Percentiles rank a stretch among this genome's conserved stretches.
phyloP scores from a whole-genome alignment of 257 asterid genomes.

The Solanum appendiculatum region DNA sequence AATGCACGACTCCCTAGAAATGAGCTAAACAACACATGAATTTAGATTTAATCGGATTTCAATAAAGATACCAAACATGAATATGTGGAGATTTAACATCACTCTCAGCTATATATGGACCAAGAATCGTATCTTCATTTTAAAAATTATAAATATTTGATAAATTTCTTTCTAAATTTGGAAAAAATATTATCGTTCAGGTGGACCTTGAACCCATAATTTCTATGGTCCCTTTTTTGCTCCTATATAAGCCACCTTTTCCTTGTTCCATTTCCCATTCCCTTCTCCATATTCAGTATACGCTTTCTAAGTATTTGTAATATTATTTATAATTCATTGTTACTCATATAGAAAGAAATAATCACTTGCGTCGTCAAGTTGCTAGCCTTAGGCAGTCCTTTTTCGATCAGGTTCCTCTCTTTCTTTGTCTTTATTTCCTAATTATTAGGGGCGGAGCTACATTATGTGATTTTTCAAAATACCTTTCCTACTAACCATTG shows the following conservation, averaged over 20 bases:
- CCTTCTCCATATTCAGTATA: background rate
- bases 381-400: constrained; percentile 48
- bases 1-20: too few relatives aligned
- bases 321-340: background rate
- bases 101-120: too few relatives aligned
- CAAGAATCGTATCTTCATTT: too few relatives aligned
- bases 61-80: too few relatives aligned
- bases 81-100: too few relatives aligned
- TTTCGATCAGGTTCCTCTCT: constrained; percentile 42
- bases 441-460: background rate
- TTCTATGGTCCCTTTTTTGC: background rate
- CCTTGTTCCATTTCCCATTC: background rate
- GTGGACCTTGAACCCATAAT: background rate
- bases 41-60: too few relatives aligned
- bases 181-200: background rate
- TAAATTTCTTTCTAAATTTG: background rate
- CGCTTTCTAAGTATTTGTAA: background rate
- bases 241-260: background rate
- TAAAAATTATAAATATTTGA: too few relatives aligned
- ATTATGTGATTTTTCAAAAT: background rate
- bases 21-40: too few relatives aligned
- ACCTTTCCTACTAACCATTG: too few relatives aligned
- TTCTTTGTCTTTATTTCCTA: background rate
- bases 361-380: constrained; percentile 37
- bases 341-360: constrained; percentile 5